Evolutionary conservation across 2,329 filamentous ascomycete genomes (phyloP).

Genomic region (Lecanicillium sp.): DNA sequence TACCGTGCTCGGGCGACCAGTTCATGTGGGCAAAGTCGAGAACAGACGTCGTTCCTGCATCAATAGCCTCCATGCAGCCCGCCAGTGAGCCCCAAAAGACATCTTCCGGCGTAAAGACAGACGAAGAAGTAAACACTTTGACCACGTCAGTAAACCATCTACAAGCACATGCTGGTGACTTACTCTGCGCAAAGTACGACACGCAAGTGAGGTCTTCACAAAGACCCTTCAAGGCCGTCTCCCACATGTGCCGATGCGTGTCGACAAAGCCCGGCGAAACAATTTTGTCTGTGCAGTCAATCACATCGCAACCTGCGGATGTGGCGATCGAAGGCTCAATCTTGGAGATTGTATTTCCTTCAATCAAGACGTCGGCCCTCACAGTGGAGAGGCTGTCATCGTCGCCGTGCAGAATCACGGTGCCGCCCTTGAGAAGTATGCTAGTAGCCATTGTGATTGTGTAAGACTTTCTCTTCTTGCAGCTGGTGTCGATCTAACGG

Average conservation of each 20-base stretch:
- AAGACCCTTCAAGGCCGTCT: conserved; percentile 46
- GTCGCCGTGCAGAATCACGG: too few relatives aligned
- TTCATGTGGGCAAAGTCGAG: conserved; percentile 6
- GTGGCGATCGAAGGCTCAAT: too few relatives aligned
- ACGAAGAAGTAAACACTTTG: too few relatives aligned
- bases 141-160: too few relatives aligned
- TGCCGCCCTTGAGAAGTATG: too few relatives aligned
- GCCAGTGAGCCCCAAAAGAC: conserved; percentile 3
- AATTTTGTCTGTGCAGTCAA: conserved; percentile 45
- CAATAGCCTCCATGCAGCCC: conserved; percentile 3
- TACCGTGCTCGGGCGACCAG: conserved; percentile 3
- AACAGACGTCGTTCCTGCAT: conserved; percentile 4
- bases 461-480: too few relatives aligned
- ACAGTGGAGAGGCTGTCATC: too few relatives aligned
- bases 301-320: conserved; percentile 18
- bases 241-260: conserved; percentile 49
- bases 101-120: conserved; percentile 2
- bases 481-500: too few relatives aligned
- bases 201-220: conserved; percentile 41
- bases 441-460: too few relatives aligned
- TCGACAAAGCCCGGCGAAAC: conserved; percentile 49
- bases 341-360: too few relatives aligned
- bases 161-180: conserved; percentile 15
- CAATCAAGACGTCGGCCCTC: too few relatives aligned
- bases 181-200: conserved; percentile 33